Evolutionary conservation across 331 rosid genomes (phyloP), one percentile per base, ranked within the genome.

Genomic region (Quercus phellos): DNA sequence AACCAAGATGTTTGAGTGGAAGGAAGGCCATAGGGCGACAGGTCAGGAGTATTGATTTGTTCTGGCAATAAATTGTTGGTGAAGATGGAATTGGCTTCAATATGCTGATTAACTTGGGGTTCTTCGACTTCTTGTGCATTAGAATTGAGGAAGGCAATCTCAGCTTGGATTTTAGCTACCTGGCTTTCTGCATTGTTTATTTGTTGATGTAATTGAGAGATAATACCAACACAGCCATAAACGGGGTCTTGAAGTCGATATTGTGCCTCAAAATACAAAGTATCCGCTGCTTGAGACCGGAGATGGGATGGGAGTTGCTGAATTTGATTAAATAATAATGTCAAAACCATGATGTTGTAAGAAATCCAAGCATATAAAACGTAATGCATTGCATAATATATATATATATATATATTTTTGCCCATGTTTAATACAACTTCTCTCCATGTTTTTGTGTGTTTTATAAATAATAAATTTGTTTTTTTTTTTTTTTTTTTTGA

Each of bases 191-290:
- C 27, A 29, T 35, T 42, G 2, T 80, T 77, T 2, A 90, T 80
- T 78, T 87, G 81, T 51, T 88, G 75, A 73, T 83, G 67, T 70
- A 88, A 82, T 43, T 79, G 78, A 21, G 87, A 85, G 75, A 91
- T 84, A 55, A 85, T 80, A 14, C 90, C 84, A 53, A 84, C 93
- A 74, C 91, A 85, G 1, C 93, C 92, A 70, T 90, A 88, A 54
- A 92, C 81, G 9, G 86, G 91, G 8, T 94, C 90, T 78, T 85
- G 78, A 74, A 86, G 78, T 72, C 91, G 83, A 51, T 83, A 79
- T 43, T 83, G 75, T 22, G 93, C 94, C 75, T 94, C 97, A 56
- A 71, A 89, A 55, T 82, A 77, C 51, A 90, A n/a, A 32, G 84
- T 51, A 18, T 89, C 81, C n/a, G 83, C 91, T 19, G 93, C 80